A percentile compares a stretch with the other conserved stretches of the same genome.
phyloP scores from a whole-genome alignment of 164 flowering plant genomes.

The Stephania japonica region DNA sequence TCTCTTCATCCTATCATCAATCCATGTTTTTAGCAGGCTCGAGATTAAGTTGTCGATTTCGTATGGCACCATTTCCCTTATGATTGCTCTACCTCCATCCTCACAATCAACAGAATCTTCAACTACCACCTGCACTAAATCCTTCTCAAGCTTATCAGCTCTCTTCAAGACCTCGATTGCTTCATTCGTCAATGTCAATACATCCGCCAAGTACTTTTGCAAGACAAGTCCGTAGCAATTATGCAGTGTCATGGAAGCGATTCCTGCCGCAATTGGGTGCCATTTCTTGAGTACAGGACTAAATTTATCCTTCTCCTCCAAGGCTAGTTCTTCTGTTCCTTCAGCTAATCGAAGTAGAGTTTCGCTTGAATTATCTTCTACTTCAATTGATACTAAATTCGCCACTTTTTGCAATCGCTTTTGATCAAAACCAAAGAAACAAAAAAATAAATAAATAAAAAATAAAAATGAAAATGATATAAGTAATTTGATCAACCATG shows the following conservation, averaged over 20 bases:
- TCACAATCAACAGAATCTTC: conserved; percentile 77
- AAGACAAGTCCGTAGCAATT: conserved; percentile 66
- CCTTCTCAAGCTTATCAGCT: conserved; percentile 81
- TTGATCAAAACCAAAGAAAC: background rate
- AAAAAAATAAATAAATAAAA: too few species aligned
- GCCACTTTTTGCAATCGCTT: conserved; percentile 46
- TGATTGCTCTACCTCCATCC: conserved; percentile 73
- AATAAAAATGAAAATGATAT: background rate
- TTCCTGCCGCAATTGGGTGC: conserved; percentile 71
- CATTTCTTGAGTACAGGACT: conserved; percentile 70
- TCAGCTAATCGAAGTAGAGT: conserved; percentile 47
- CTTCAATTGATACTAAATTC: conserved; percentile 20
- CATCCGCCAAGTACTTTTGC: conserved; percentile 55
- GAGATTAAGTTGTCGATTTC: conserved; percentile 67
- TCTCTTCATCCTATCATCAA: conserved; percentile 46
- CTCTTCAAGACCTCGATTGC: conserved; percentile 50
- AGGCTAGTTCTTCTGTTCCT: conserved; percentile 64
- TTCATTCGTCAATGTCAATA: conserved; percentile 38
- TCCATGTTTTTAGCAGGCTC: conserved; percentile 55
- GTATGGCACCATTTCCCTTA: conserved; percentile 76
- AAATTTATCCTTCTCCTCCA: conserved; percentile 65
- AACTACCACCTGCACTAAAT: conserved; percentile 76
- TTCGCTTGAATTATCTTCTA: conserved; percentile 37
- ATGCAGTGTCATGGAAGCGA: conserved; percentile 79
- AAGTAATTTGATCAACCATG: background rate